Conservation (phyloP, 352 stramenopile genomes). For the Thraustotheca clavata region DNA sequence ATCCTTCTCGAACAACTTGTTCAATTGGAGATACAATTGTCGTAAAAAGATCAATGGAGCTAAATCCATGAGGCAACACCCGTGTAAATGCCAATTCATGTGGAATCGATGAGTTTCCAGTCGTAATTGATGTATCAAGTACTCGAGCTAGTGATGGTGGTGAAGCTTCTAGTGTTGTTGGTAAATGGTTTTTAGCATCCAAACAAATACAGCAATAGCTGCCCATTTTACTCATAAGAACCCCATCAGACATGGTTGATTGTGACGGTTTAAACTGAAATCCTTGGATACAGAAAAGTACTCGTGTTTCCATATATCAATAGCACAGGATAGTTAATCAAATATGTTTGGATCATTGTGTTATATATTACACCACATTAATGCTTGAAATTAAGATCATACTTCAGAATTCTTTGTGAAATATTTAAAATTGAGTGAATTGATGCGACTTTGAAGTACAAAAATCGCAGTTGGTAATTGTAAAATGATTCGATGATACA, state of each 20-base stretch:
- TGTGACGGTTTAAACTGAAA: neutral
- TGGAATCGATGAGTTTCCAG: neutral
- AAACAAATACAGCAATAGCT: conserved; percentile 19
- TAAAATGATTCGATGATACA: too few relatives aligned
- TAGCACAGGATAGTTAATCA: too few relatives aligned
- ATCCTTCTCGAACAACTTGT: conserved; percentile 9
- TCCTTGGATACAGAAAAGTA: too few relatives aligned
- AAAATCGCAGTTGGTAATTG: too few relatives aligned
- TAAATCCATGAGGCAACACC: conserved; percentile 8
- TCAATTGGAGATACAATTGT: neutral
- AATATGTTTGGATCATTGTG: too few relatives aligned
- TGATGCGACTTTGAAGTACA: too few relatives aligned
- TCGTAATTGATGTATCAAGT: neutral
- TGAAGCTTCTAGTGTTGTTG: neutral
- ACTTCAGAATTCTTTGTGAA: too few relatives aligned
- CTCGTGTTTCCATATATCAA: too few relatives aligned
- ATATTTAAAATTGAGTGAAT: too few relatives aligned
- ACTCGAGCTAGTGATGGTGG: neutral
- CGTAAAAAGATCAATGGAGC: conserved; percentile 1
- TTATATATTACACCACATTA: too few relatives aligned
- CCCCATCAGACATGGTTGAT: neutral
- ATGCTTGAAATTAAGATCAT: too few relatives aligned
- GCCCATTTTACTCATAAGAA: conserved; percentile 6
- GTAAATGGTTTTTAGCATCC: neutral
- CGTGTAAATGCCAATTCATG: conserved; percentile 1